phyloP scores from a whole-genome alignment of 2,329 filamentous ascomycete genomes.

The Mollisiaceae sp. region DNA sequence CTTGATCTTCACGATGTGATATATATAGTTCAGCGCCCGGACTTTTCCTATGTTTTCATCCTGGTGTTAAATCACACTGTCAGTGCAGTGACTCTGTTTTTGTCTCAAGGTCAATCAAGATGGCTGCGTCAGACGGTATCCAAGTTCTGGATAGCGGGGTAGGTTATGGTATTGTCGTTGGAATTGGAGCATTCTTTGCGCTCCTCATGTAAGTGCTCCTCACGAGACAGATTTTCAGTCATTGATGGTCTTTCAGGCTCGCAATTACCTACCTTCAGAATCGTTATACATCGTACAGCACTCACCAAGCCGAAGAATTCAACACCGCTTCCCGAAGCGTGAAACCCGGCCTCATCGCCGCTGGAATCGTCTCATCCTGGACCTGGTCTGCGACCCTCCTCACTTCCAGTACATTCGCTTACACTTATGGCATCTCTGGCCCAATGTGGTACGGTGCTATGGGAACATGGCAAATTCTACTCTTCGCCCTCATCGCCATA shows the following conservation, averaged over 20 bases:
- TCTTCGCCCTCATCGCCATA: slow-evolving; percentile 49
- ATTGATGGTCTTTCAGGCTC: slow-evolving; percentile 31
- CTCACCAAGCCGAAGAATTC: slow-evolving; percentile 34
- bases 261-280: slow-evolving; percentile 49
- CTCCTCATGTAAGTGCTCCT: background rate
- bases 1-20: background rate
- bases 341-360: slow-evolving; percentile 31
- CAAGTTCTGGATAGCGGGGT: background rate
- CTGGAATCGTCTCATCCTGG: slow-evolving; percentile 50
- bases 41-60: background rate
- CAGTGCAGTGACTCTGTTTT: background rate
- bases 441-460: slow-evolving; percentile 50
- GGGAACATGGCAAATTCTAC: slow-evolving; percentile 48
- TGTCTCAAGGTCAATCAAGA: background rate
- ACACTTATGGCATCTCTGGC: slow-evolving; percentile 48
- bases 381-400: slow-evolving; percentile 54
- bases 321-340: slow-evolving; percentile 28
- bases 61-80: background rate
- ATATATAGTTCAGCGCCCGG: background rate
- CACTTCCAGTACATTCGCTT: slow-evolving; percentile 49
- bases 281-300: slow-evolving; percentile 46
- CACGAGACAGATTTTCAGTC: background rate
- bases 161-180: slow-evolving; percentile 1
- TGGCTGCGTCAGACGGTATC: background rate
- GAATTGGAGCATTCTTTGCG: slow-evolving; percentile 3